Percentiles rank a stretch among this genome's conserved stretches.
These are phyloP conservation scores for Penicillium mononematosum DNA, from an alignment of 495 filamentous ascomycete species.

Conservation along the genomic window DNA sequence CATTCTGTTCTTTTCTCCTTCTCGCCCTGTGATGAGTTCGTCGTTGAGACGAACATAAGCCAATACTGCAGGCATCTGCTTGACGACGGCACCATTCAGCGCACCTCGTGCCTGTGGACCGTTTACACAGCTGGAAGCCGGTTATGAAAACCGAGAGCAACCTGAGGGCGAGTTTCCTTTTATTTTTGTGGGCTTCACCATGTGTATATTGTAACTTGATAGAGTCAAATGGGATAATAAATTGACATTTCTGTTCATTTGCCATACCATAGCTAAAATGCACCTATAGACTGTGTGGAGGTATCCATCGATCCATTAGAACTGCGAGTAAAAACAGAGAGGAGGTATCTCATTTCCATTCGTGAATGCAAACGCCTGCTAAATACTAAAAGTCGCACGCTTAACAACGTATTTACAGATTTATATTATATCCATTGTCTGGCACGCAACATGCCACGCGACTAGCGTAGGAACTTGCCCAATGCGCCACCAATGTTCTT, in stretches of 20 bases:
- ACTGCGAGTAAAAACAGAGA: neutral
- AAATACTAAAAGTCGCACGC: conserved; percentile 11
- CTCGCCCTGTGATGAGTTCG: conserved; percentile 23
- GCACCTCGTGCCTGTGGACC: neutral
- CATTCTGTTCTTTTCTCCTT: conserved; percentile 1
- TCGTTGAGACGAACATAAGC: conserved; percentile 17
- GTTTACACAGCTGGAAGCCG: conserved; percentile 10
- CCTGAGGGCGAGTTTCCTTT: conserved; percentile 9
- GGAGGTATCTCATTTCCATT: conserved; percentile 13
- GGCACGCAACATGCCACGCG: neutral
- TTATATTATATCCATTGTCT: neutral
- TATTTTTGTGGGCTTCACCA: neutral
- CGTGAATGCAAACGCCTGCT: conserved; percentile 9
- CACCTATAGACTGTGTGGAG: neutral
- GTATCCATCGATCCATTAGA: neutral
- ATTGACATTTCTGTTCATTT: neutral
- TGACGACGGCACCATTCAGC: neutral
- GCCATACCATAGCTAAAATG: neutral
- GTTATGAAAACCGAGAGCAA: conserved; percentile 19
- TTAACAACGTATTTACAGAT: neutral
- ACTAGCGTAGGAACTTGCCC: conserved; percentile 64
- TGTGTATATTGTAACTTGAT: neutral
- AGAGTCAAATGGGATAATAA: neutral
- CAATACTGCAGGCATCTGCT: conserved; percentile 30
- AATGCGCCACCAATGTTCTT: conserved; percentile 86